A percentile compares a stretch with the other conserved stretches of the same genome.
phyloP scores from a whole-genome alignment of 2,329 filamentous ascomycete genomes.

The Pyrenophora seminiperda region DNA sequence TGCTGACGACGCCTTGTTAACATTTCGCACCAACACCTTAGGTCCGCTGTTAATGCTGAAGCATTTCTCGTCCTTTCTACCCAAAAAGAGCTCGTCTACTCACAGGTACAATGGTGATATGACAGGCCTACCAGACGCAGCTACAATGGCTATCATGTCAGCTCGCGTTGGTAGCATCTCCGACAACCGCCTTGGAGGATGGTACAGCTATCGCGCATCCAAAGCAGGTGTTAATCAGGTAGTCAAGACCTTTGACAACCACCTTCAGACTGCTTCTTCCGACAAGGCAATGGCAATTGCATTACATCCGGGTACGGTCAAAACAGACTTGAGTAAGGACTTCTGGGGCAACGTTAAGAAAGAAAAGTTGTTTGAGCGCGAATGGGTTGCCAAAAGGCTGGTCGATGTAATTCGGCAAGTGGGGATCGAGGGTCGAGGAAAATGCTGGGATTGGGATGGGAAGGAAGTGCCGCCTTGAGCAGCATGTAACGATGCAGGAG shows the following conservation, averaged over 20 bases:
- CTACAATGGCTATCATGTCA: conserved; percentile 75
- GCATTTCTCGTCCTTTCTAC: conserved; percentile 72
- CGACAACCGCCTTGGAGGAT: conserved; percentile 76
- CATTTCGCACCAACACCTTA: conserved; percentile 74
- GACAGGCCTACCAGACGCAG: conserved; percentile 53
- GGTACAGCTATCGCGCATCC: conserved; percentile 79
- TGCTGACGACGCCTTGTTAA: conserved; percentile 65
- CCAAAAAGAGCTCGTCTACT: conserved; percentile 53
- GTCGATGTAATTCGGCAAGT: conserved; percentile 69
- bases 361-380: conserved; percentile 68
- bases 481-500: not conserved
- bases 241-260: conserved; percentile 72
- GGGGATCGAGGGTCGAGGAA: conserved; percentile 55
- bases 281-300: conserved; percentile 69
- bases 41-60: conserved; percentile 79
- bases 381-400: conserved; percentile 69
- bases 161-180: conserved; percentile 76
- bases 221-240: conserved; percentile 77
- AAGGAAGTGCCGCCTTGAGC: conserved; percentile 47
- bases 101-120: conserved; percentile 19
- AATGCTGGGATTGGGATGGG: conserved; percentile 49
- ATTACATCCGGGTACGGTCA: conserved; percentile 81
- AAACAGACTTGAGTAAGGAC: conserved; percentile 71
- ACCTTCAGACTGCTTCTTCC: conserved; percentile 62
- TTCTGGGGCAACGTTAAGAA: conserved; percentile 71